Evolutionary conservation across 2,329 filamentous ascomycete species (phyloP).

Genomic region (Fusarium lyarnte): DNA sequence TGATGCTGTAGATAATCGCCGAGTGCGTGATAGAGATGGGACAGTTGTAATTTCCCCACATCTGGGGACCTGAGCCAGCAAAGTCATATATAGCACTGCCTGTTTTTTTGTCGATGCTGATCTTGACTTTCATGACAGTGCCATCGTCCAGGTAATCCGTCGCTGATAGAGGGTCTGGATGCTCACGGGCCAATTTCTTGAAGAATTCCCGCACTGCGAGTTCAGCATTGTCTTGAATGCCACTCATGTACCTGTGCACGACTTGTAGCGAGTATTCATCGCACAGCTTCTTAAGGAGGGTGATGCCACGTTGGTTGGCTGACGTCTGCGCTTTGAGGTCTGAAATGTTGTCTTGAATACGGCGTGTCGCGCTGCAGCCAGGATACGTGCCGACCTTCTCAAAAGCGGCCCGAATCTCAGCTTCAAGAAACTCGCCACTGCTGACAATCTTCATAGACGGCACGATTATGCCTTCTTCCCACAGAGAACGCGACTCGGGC

Average conservation of each 20-base stretch:
- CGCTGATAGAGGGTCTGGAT: slow-evolving; percentile 37
- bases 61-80: slow-evolving; percentile 48
- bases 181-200: slow-evolving; percentile 57
- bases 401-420: slow-evolving; percentile 45
- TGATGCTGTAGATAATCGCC: slow-evolving; percentile 52
- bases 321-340: slow-evolving; percentile 57
- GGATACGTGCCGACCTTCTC: slow-evolving; percentile 48
- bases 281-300: slow-evolving; percentile 46
- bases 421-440: slow-evolving; percentile 49
- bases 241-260: slow-evolving; percentile 51
- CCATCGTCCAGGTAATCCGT: slow-evolving; percentile 52
- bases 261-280: slow-evolving; percentile 46
- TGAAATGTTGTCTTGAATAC: slow-evolving; percentile 54
- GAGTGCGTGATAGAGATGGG: slow-evolving; percentile 51
- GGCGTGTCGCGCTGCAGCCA: slow-evolving; percentile 50
- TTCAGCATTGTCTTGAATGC: slow-evolving; percentile 51
- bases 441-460: slow-evolving; percentile 52
- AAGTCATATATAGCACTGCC: slow-evolving; percentile 52
- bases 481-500: slow-evolving; percentile 29
- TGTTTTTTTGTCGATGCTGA: slow-evolving; percentile 44
- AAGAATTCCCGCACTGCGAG: slow-evolving; percentile 47
- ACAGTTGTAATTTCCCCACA: slow-evolving; percentile 50
- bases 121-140: slow-evolving; percentile 46
- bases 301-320: slow-evolving; percentile 53
- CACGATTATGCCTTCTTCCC: slow-evolving; percentile 56